Percentiles rank a stretch among this genome's conserved stretches.
Evolutionary conservation across 78 protist genomes (phyloP).

Genomic region (Dictyostelium brefeldianum): DNA sequence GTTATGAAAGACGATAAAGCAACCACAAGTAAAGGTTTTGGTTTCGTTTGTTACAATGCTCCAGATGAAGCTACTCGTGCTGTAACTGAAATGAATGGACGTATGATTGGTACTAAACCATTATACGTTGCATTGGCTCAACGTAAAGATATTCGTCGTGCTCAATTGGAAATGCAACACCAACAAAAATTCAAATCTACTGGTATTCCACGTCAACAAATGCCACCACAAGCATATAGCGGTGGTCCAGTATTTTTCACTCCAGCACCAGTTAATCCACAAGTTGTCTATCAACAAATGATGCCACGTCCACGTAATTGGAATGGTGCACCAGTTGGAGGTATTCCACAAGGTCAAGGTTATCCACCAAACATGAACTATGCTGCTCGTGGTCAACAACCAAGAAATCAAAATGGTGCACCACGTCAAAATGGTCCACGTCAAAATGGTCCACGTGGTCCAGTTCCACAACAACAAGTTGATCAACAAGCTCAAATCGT

Average conservation of each 20-base stretch:
- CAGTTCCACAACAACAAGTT: neutral
- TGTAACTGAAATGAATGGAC: slow-evolving; percentile 97
- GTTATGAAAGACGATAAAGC: slow-evolving; percentile 95
- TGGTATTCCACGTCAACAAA: slow-evolving; percentile 2
- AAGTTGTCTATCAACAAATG: slow-evolving; percentile 79
- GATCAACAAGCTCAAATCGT: neutral
- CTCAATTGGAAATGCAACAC: slow-evolving; percentile 91
- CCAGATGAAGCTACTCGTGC: slow-evolving; percentile 98
- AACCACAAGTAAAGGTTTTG: slow-evolving; percentile 94
- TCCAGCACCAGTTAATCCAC: slow-evolving; percentile 65
- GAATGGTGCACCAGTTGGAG: slow-evolving; percentile 59
- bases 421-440: slow-evolving; percentile 56
- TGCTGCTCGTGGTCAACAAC: slow-evolving; percentile 22
- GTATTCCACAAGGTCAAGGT: slow-evolving; percentile 68
- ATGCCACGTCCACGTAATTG: slow-evolving; percentile 77
- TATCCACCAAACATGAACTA: slow-evolving; percentile 35
- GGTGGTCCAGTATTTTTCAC: slow-evolving; percentile 62
- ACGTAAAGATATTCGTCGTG: slow-evolving; percentile 93
- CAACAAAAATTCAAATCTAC: slow-evolving; percentile 68
- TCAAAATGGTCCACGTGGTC: slow-evolving; percentile 52
- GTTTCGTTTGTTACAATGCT: slow-evolving; percentile 97
- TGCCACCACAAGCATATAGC: slow-evolving; percentile 43
- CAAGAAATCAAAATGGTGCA: slow-evolving; percentile 17
- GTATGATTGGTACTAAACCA: slow-evolving; percentile 93
- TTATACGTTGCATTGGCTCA: slow-evolving; percentile 97